Evolutionary conservation across 2,329 filamentous ascomycete species (phyloP).

Genomic region (Fusarium virguliforme): DNA sequence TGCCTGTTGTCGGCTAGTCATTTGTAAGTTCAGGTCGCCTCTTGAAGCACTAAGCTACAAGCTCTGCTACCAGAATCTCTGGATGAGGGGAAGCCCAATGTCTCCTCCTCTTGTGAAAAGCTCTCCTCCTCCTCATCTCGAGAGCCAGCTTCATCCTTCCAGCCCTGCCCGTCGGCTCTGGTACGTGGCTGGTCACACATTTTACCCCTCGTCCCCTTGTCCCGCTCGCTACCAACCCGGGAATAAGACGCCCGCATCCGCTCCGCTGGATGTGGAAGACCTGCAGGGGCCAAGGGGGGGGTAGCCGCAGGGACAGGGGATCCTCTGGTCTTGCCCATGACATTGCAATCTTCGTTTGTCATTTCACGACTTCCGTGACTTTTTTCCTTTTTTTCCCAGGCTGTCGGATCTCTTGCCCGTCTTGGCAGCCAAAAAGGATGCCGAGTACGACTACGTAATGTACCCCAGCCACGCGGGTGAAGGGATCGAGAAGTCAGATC

Average conservation of each 20-base stretch:
- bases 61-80: not conserved
- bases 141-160: not conserved
- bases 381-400: slow-evolving; percentile 11
- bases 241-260: slow-evolving; percentile 34
- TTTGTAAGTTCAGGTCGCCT: slow-evolving; percentile 11
- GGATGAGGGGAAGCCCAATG: not conserved
- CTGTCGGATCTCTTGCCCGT: slow-evolving; percentile 4
- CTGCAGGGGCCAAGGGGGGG: slow-evolving; percentile 37
- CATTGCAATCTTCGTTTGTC: slow-evolving; percentile 12
- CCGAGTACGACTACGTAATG: slow-evolving; percentile 4
- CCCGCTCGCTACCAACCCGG: slow-evolving; percentile 25
- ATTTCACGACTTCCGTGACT: not conserved
- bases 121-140: not conserved
- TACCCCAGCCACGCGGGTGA: not conserved
- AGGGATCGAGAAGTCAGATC: not conserved
- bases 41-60: slow-evolving; percentile 2
- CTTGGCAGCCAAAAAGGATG: not conserved
- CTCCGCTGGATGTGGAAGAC: slow-evolving; percentile 8
- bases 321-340: slow-evolving; percentile 4
- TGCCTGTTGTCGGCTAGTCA: slow-evolving; percentile 15
- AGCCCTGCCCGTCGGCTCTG: not conserved
- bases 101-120: no score
- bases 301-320: slow-evolving; percentile 24
- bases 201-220: slow-evolving; percentile 5
- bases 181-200: not conserved